These are phyloP conservation scores for Gentiana macrophylla DNA, from an alignment of 257 asterid species.

Conservation along the genomic window DNA sequence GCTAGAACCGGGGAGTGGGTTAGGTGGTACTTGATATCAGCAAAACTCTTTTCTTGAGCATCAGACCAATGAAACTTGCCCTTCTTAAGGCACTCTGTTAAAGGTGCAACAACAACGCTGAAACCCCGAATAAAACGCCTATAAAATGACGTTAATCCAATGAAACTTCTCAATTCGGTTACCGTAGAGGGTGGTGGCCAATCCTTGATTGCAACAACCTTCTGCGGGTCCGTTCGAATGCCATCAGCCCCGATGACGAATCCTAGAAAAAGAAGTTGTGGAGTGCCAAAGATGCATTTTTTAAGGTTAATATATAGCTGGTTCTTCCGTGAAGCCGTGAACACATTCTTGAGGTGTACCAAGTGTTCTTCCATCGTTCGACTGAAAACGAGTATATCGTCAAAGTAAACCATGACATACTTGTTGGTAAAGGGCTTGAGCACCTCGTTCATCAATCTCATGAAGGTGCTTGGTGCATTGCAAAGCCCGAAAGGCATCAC, in stretches of 20 bases:
- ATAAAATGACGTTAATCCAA: not conserved
- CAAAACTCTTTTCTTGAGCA: not conserved
- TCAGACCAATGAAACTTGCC: too few species aligned
- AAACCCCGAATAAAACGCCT: not conserved
- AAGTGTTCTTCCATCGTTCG: not conserved
- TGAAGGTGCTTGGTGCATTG: too few species aligned
- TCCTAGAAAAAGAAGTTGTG: not conserved
- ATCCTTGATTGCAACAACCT: not conserved
- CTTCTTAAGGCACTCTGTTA: too few species aligned
- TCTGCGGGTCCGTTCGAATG: not conserved
- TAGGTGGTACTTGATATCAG: not conserved
- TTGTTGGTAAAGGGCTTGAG: too few species aligned
- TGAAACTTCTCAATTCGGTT: not conserved
- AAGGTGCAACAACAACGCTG: not conserved
- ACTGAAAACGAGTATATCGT: not conserved
- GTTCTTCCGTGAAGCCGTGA: not conserved
- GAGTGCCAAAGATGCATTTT: not conserved
- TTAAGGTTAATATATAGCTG: not conserved
- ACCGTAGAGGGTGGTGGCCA: not conserved
- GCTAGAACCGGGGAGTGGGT: not conserved
- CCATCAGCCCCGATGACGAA: not conserved
- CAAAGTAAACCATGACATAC: too few species aligned
- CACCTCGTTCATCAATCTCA: too few species aligned
- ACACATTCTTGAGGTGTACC: not conserved
- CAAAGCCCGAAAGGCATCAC: too few species aligned